phyloP scores from a whole-genome alignment of 2,329 filamentous ascomycete species.

The Fusarium sp. region DNA sequence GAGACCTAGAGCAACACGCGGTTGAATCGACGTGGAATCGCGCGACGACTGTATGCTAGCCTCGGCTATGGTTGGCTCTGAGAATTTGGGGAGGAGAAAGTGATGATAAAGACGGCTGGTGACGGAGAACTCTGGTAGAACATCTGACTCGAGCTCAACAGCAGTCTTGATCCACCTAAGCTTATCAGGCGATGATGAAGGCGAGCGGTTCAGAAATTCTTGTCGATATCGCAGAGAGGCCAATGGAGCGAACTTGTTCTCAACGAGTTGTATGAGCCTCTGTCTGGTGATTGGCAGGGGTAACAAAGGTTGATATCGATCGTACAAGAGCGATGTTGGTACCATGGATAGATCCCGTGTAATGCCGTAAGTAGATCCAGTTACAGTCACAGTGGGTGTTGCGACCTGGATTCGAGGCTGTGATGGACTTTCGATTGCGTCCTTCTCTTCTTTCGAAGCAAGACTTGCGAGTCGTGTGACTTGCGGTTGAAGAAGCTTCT shows the following conservation, averaged over 20 bases:
- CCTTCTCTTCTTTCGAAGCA: constrained; percentile 24
- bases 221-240: constrained; percentile 53
- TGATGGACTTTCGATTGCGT: constrained; percentile 4
- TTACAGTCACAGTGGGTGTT: constrained; percentile 52
- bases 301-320: constrained; percentile 53
- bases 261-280: constrained; percentile 51
- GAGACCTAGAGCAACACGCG: constrained; percentile 48
- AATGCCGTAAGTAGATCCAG: constrained; percentile 55
- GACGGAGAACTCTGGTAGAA: constrained; percentile 52
- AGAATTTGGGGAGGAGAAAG: constrained; percentile 43
- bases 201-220: constrained; percentile 47
- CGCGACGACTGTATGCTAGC: constrained; percentile 45
- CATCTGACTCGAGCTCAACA: constrained; percentile 44
- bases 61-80: constrained; percentile 51
- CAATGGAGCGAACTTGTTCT: constrained; percentile 52
- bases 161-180: constrained; percentile 40
- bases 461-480: constrained; percentile 40
- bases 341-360: constrained; percentile 43
- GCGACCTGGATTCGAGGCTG: constrained; percentile 33
- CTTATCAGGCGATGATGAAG: constrained; percentile 17
- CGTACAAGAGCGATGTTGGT: constrained; percentile 47
- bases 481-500: constrained; percentile 42
- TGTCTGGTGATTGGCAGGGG: constrained; percentile 51
- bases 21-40: constrained; percentile 34
- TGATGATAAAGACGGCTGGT: constrained; percentile 52